phyloP scores from a whole-genome alignment of 2,329 filamentous ascomycete species.

The Curvularia lunata region DNA sequence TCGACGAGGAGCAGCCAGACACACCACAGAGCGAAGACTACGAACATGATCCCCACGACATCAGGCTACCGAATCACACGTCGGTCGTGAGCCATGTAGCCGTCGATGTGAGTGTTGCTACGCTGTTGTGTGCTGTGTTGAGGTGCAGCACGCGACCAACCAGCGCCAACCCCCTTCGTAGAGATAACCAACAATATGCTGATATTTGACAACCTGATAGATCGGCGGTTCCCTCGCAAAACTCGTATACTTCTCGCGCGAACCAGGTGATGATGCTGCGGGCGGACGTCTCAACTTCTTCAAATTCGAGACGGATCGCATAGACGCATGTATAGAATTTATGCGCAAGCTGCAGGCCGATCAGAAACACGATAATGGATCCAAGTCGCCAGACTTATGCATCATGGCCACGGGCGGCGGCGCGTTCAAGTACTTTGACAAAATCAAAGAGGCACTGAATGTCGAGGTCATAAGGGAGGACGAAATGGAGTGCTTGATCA shows the following conservation, averaged over 20 bases:
- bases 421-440: constrained; percentile 96
- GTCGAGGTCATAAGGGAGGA: constrained; percentile 92
- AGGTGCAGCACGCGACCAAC: constrained; percentile 20
- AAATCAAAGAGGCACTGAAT: constrained; percentile 79
- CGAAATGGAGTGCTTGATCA: constrained; percentile 98
- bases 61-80: constrained; percentile 94
- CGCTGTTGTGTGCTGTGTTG: constrained; percentile 21
- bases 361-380: constrained; percentile 77
- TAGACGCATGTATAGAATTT: constrained; percentile 92
- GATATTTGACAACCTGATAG: constrained; percentile 54
- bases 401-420: constrained; percentile 97
- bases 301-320: constrained; percentile 93
- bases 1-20: constrained; percentile 69
- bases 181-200: constrained; percentile 17
- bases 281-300: constrained; percentile 94
- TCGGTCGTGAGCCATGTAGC: constrained; percentile 96
- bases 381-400: constrained; percentile 73
- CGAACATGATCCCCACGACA: constrained; percentile 83
- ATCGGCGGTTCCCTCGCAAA: constrained; percentile 96
- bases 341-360: constrained; percentile 85
- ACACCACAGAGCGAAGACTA: constrained; percentile 61
- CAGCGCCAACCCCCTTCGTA: not conserved
- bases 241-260: constrained; percentile 95
- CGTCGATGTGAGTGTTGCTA: constrained; percentile 74
- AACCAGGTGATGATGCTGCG: constrained; percentile 76